These are phyloP conservation scores for Pyronema omphalodes DNA, from an alignment of 495 filamentous ascomycete genomes.

Conservation along the genomic window DNA sequence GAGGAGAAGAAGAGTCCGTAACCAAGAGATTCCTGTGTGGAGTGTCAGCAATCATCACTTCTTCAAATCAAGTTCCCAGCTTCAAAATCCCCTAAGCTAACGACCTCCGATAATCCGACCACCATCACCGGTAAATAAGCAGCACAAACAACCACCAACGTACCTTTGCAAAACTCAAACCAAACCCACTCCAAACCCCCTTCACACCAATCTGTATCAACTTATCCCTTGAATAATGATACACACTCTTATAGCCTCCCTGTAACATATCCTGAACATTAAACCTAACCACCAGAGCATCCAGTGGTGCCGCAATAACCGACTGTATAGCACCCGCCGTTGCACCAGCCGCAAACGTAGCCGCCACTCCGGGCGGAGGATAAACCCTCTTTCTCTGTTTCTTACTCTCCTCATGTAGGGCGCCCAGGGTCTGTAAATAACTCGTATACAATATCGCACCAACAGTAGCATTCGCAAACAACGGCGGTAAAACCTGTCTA, in stretches of 20 bases:
- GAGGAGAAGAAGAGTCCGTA: slow-evolving; percentile 67
- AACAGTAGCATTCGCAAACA: slow-evolving; percentile 70
- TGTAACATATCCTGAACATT: slow-evolving; percentile 49
- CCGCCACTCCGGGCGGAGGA: slow-evolving; percentile 45
- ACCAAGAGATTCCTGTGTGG: slow-evolving; percentile 45
- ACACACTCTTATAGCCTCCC: slow-evolving; percentile 59
- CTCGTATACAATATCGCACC: slow-evolving; percentile 75
- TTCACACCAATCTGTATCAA: slow-evolving; percentile 57
- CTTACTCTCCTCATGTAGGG: slow-evolving; percentile 53
- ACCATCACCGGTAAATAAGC: too few relatives aligned
- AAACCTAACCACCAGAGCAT: slow-evolving; percentile 68
- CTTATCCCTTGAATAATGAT: slow-evolving; percentile 58
- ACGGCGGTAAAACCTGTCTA: slow-evolving; percentile 68
- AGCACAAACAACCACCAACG: background rate
- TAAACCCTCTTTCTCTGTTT: slow-evolving; percentile 50
- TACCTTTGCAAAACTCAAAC: slow-evolving; percentile 49
- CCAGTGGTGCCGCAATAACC: slow-evolving; percentile 66
- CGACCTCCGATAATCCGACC: too few relatives aligned
- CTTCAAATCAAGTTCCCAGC: background rate
- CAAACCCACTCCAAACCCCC: slow-evolving; percentile 70
- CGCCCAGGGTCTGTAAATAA: slow-evolving; percentile 62
- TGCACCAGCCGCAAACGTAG: slow-evolving; percentile 62
- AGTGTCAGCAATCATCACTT: background rate
- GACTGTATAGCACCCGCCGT: slow-evolving; percentile 61
- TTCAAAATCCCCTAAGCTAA: background rate